phyloP scores from a whole-genome alignment of 2,329 filamentous ascomycete species.

The Drechslerella stenobrocha region DNA sequence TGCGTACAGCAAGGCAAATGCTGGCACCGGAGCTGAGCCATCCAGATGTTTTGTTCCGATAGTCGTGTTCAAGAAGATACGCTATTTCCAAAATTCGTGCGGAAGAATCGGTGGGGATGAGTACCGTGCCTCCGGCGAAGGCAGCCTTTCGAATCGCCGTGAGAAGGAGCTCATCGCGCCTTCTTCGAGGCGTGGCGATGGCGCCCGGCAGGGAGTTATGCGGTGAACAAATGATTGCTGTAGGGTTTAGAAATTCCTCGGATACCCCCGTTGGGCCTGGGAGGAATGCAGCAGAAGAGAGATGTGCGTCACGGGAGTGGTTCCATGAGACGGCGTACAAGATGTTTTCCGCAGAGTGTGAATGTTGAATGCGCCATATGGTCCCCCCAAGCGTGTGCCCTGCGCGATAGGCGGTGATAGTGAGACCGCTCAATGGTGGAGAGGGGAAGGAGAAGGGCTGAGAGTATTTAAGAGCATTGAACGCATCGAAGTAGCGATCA shows the following conservation, averaged over 20 bases:
- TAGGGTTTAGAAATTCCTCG: constrained; percentile 89
- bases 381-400: constrained; percentile 95
- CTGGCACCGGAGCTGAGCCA: constrained; percentile 50
- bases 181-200: constrained; percentile 72
- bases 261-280: constrained; percentile 76
- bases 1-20: constrained; percentile 71
- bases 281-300: constrained; percentile 90
- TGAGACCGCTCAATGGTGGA: constrained; percentile 64
- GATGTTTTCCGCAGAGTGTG: constrained; percentile 91
- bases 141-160: constrained; percentile 76
- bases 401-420: constrained; percentile 93
- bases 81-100: constrained; percentile 90
- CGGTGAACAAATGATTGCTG: constrained; percentile 88
- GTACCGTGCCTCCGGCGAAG: constrained; percentile 79
- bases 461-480: constrained; percentile 93
- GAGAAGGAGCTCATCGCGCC: constrained; percentile 81
- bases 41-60: constrained; percentile 66
- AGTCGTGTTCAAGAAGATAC: constrained; percentile 89
- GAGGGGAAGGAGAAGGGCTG: constrained; percentile 81
- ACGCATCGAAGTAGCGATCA: constrained; percentile 83
- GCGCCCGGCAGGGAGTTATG: constrained; percentile 73
- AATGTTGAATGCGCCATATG: constrained; percentile 98
- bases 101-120: constrained; percentile 93
- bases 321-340: constrained; percentile 99
- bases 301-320: constrained; percentile 91